Conservation (phyloP, 2,329 filamentous ascomycete genomes). For the Geosmithia morbida region DNA sequence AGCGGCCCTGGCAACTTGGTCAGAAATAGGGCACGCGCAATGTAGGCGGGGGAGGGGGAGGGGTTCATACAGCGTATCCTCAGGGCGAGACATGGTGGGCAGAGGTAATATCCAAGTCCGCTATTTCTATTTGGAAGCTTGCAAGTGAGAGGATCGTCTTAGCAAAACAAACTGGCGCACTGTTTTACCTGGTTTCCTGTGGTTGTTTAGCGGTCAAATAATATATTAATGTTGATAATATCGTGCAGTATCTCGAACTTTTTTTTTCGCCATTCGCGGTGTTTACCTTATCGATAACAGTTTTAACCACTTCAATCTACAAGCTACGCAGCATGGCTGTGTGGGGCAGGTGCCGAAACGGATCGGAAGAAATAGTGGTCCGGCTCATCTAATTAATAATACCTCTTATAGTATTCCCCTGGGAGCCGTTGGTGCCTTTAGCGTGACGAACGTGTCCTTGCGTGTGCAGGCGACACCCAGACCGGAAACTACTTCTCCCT, state of each 20-base stretch:
- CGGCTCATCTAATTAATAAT: background rate
- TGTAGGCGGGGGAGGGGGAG: slow-evolving; percentile 8
- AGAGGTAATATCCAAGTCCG: background rate
- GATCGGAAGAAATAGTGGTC: background rate
- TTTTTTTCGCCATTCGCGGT: no score
- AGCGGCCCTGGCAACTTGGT: slow-evolving; percentile 49
- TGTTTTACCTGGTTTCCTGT: background rate
- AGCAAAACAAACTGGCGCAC: background rate
- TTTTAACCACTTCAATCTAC: no score
- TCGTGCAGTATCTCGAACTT: no score
- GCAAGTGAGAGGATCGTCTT: background rate
- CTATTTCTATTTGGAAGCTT: background rate
- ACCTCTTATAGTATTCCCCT: background rate
- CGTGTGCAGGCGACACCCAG: background rate
- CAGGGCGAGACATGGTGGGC: slow-evolving; percentile 79
- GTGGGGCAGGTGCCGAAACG: background rate
- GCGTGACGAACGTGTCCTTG: background rate
- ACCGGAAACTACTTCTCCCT: background rate
- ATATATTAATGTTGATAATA: background rate
- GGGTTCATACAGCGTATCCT: slow-evolving; percentile 68
- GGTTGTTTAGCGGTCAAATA: background rate
- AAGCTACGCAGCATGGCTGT: no score
- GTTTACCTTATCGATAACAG: background rate
- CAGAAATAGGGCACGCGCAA: background rate
- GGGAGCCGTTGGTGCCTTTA: background rate